Percentiles rank a stretch among this genome's conserved stretches.
These are phyloP conservation scores for Teunomyces cretensis DNA, from an alignment of 805 yeast species.

Conservation along the genomic window DNA sequence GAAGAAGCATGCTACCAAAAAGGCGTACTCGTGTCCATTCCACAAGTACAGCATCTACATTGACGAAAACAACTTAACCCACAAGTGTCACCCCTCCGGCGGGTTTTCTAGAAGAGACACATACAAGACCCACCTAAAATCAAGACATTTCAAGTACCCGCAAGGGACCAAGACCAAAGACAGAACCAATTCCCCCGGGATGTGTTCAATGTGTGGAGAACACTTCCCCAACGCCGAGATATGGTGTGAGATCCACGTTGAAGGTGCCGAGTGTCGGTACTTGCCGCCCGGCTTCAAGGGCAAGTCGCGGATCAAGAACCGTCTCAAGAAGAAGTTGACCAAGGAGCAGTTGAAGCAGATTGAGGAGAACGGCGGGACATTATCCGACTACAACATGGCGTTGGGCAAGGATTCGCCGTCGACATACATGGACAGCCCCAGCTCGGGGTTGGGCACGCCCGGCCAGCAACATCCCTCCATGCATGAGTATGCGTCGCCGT, in stretches of 20 bases:
- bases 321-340: constrained; percentile 38
- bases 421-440: constrained; percentile 2
- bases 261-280: constrained; percentile 47
- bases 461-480: constrained; percentile 5
- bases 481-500: constrained; percentile 1
- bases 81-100: constrained; percentile 56
- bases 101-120: constrained; percentile 62
- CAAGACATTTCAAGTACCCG: constrained; percentile 58
- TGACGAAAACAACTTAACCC: constrained; percentile 40
- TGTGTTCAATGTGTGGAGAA: constrained; percentile 56
- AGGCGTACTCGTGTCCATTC: constrained; percentile 58
- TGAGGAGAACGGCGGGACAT: constrained; percentile 12
- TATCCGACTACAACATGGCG: constrained; percentile 8
- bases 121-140: constrained; percentile 56
- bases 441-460: not conserved
- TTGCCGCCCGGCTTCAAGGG: constrained; percentile 46
- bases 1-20: constrained; percentile 49
- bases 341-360: constrained; percentile 18
- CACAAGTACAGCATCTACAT: constrained; percentile 36
- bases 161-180: constrained; percentile 51
- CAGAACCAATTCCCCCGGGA: constrained; percentile 43
- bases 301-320: constrained; percentile 43
- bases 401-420: constrained; percentile 5
- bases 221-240: constrained; percentile 47
- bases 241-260: constrained; percentile 54